Percentiles rank a stretch among this genome's conserved stretches.
phyloP scores from a whole-genome alignment of 768 basidiomycete genomes.

The Tulasnella sp. region DNA sequence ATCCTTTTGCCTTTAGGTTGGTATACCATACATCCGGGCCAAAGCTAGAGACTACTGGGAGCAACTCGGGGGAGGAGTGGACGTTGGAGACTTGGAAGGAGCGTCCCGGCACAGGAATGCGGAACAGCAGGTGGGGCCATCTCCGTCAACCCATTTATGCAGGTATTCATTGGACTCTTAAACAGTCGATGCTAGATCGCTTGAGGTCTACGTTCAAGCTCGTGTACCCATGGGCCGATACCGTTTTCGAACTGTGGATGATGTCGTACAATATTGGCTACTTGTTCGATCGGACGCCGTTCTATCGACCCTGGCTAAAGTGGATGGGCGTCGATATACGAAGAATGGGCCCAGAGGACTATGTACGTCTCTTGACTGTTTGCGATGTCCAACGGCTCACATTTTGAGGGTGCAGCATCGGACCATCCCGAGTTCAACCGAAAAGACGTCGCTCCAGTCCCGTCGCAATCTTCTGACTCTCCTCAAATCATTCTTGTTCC shows the following conservation, averaged over 20 bases:
- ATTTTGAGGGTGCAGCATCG: not conserved
- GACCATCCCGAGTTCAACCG: not conserved
- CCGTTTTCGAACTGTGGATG: conserved; percentile 74
- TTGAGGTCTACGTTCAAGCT: conserved; percentile 63
- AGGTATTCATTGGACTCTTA: not conserved
- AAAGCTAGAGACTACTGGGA: conserved; percentile 91
- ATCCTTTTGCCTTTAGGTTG: conserved; percentile 54
- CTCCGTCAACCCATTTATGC: not conserved
- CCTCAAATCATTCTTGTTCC: conserved; percentile 44
- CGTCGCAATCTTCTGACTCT: conserved; percentile 22
- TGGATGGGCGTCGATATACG: conserved; percentile 83
- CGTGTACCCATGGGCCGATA: conserved; percentile 79
- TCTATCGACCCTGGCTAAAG: conserved; percentile 87
- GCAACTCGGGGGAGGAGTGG: conserved; percentile 75
- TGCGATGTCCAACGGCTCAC: not conserved
- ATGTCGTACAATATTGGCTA: conserved; percentile 83
- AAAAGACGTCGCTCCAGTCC: not conserved
- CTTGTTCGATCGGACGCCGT: conserved; percentile 79
- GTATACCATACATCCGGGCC: conserved; percentile 82
- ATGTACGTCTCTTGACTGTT: conserved; percentile 48
- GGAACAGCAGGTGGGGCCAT: not conserved
- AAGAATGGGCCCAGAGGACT: conserved; percentile 71
- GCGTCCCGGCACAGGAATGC: conserved; percentile 30
- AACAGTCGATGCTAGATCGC: conserved; percentile 36
- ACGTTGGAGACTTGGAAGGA: conserved; percentile 58